These are phyloP conservation scores for Sapria himalayana DNA, from an alignment of 345 rosid genomes.

Conservation along the genomic window DNA sequence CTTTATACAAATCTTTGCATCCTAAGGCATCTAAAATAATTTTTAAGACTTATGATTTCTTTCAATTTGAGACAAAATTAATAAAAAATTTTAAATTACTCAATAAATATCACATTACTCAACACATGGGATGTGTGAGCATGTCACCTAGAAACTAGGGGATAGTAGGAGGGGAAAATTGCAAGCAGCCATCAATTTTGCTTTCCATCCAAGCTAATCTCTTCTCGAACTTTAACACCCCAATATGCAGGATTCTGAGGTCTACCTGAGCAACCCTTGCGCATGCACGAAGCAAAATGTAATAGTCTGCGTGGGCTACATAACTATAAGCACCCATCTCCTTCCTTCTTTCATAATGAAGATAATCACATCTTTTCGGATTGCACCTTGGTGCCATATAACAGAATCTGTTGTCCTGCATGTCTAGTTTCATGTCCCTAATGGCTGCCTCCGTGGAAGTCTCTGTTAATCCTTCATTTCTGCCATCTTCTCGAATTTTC, in stretches of 20 bases:
- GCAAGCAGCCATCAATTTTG: slow-evolving; percentile 33
- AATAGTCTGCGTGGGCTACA: slow-evolving; percentile 66
- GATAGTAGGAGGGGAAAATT: slow-evolving; percentile 18
- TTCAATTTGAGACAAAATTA: no score
- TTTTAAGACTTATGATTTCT: no score
- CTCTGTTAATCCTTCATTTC: slow-evolving; percentile 6
- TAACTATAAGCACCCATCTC: slow-evolving; percentile 32
- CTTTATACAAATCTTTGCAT: no score
- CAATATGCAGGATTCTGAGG: slow-evolving; percentile 38
- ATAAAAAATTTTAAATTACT: no score
- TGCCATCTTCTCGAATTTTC: slow-evolving; percentile 7
- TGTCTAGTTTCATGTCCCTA: slow-evolving; percentile 28
- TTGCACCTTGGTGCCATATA: slow-evolving; percentile 58
- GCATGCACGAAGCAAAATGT: slow-evolving; percentile 47
- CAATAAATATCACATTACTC: no score
- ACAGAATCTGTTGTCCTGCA: slow-evolving; percentile 47
- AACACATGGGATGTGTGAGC: slow-evolving; percentile 5
- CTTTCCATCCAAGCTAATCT: slow-evolving; percentile 63
- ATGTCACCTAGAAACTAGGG: slow-evolving; percentile 23
- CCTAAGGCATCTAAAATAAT: no score
- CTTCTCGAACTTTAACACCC: slow-evolving; percentile 52
- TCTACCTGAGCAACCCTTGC: slow-evolving; percentile 43
- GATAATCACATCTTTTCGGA: slow-evolving; percentile 33
- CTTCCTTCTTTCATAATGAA: slow-evolving; percentile 40
- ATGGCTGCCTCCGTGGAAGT: slow-evolving; percentile 14